These are phyloP conservation scores for Cytospora piceae DNA, from an alignment of 2,329 filamentous ascomycete species.

Conservation along the genomic window DNA sequence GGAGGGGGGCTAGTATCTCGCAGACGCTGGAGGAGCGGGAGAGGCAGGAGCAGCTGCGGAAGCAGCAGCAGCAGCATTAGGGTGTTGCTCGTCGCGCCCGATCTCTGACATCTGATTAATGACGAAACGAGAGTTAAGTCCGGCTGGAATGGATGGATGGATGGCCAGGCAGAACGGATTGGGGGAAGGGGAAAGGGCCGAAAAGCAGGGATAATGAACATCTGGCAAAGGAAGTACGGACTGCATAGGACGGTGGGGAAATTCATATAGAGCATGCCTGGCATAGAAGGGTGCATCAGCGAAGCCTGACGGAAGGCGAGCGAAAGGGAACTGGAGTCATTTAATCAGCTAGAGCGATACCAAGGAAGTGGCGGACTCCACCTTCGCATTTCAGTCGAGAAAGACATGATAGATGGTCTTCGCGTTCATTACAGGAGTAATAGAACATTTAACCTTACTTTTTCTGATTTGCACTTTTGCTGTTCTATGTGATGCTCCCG, in stretches of 20 bases:
- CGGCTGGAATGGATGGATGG: not conserved
- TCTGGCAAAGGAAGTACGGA: not conserved
- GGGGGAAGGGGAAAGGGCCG: not conserved
- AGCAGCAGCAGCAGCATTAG: constrained; percentile 8
- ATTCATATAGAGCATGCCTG: not conserved
- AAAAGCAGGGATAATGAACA: not conserved
- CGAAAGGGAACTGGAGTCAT: not conserved
- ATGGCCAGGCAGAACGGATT: not conserved
- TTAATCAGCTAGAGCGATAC: not conserved
- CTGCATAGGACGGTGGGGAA: not conserved
- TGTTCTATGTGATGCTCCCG: not conserved
- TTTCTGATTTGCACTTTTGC: not conserved
- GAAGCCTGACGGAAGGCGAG: not conserved
- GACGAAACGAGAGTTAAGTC: not conserved
- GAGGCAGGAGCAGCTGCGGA: constrained; percentile 6
- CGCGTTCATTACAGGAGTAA: not conserved
- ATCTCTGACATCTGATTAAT: not conserved
- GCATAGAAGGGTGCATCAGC: not conserved
- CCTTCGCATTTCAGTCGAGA: not conserved
- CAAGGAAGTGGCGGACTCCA: not conserved
- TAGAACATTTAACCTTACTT: not conserved
- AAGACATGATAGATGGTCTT: not conserved
- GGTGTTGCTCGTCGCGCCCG: not conserved
- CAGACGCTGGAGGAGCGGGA: constrained; percentile 13
- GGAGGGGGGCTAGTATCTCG: constrained; percentile 24